Percentiles rank a stretch among this genome's conserved stretches.
These are phyloP conservation scores for Centella asiatica DNA, from an alignment of 129 eudicot species.

Conservation along the genomic window DNA sequence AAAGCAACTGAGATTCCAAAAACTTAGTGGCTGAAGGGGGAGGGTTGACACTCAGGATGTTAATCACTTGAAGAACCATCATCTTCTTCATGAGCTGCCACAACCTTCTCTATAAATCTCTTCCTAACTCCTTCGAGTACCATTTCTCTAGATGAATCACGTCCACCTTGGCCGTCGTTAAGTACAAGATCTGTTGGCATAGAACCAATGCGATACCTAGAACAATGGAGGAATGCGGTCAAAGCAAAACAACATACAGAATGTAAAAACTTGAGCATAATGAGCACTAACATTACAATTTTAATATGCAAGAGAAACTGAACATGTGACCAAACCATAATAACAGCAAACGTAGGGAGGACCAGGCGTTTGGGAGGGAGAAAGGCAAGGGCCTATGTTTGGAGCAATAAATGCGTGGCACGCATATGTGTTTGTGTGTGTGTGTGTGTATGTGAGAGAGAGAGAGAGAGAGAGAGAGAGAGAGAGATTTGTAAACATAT, in stretches of 20 bases:
- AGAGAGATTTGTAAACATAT: no score
- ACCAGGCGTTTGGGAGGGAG: no score
- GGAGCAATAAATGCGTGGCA: no score
- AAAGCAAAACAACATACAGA: neutral
- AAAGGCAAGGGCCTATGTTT: no score
- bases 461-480: no score
- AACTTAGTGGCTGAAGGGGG: no score
- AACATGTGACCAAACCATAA: no score
- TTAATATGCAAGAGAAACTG: no score
- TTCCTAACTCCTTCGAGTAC: slow-evolving; percentile 70
- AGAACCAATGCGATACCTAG: slow-evolving; percentile 72
- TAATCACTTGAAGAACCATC: slow-evolving; percentile 78
- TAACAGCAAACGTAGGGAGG: no score
- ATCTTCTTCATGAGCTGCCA: slow-evolving; percentile 63
- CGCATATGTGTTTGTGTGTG: no score
- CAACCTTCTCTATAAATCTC: slow-evolving; percentile 71
- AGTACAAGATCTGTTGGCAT: slow-evolving; percentile 78
- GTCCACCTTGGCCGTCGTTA: slow-evolving; percentile 61
- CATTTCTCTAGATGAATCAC: slow-evolving; percentile 59
- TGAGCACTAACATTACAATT: neutral
- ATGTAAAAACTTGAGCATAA: neutral
- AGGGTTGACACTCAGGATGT: neutral
- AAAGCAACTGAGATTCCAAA: no score
- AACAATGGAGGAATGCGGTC: neutral
- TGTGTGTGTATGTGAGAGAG: no score